Evolutionary conservation across 441 rosid species (phyloP), one percentile per base, ranked within the genome.

Genomic region (Corymbia citriodora): DNA sequence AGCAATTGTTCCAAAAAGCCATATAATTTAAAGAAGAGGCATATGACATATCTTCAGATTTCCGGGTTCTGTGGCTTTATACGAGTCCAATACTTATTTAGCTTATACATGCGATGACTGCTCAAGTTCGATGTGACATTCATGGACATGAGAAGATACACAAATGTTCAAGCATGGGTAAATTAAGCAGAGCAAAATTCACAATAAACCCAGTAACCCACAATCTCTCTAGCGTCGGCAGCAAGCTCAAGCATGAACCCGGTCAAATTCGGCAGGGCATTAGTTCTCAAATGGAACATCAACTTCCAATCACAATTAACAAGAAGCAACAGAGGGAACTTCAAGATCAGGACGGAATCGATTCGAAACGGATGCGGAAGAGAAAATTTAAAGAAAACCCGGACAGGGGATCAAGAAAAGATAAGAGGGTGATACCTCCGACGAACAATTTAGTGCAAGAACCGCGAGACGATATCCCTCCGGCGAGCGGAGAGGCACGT

Each of bases 391-490:
- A 45, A 45, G 17, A 23, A 13, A 45, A 45, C 53, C 18, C 85
- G 52, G 85, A 48, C 27, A 2, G 21, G 23, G 40, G 45, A 65
- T 18, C 5, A 9, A 74, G 29, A 49, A 45, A 53, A 59, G 27
- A 79, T 23, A 40, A 40, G 55, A 49, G 27, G 87, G 70, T 15
- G 31, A 57, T 36, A 96, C 97, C 98, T 93, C 96, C 96, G 10
- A 96, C 90, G 55, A 96, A 96, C 91, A 95, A 89, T 85, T 95
- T 95, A 48, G 94, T 88, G 88, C 90, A 82, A 72, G 93, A 90
- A 45, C 65, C 52, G 27, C 94, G 93, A 90, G 53, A 36, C 74
- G 63, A 27, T 57, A 91, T 8, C 79, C 82, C 68, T 27, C 91
- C 87, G 8, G 79, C 48, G 48, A 87, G 79, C 27, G 91, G 91